Evolutionary conservation across 805 yeast genomes (phyloP).

Genomic region (Candida andamanensis): DNA sequence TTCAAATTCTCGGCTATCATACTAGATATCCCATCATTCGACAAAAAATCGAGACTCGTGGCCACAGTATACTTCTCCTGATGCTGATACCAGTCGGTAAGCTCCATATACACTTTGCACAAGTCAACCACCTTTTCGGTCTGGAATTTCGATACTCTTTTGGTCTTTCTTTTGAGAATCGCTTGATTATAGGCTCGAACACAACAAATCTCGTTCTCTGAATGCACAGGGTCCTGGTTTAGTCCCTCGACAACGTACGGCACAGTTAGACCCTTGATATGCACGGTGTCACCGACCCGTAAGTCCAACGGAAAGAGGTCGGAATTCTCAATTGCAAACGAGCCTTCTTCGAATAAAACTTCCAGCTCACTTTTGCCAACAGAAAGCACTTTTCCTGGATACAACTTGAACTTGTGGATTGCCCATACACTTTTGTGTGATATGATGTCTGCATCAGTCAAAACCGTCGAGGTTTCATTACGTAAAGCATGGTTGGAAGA

Average conservation of each 20-base stretch:
- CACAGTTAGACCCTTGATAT: constrained; percentile 21
- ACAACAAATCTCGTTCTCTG: constrained; percentile 38
- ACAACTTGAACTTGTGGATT: constrained; percentile 42
- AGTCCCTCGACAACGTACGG: constrained; percentile 46
- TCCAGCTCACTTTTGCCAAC: constrained; percentile 23
- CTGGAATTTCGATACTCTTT: constrained; percentile 9
- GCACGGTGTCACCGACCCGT: constrained; percentile 51
- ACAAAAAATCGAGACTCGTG: constrained; percentile 7
- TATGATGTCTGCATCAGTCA: constrained; percentile 6
- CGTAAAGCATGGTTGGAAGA: constrained; percentile 7
- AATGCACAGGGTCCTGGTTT: constrained; percentile 6
- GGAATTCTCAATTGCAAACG: constrained; percentile 26
- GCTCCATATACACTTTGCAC: constrained; percentile 34
- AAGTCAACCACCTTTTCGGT: constrained; percentile 21
- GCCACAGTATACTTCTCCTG: constrained; percentile 25
- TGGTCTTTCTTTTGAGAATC: constrained; percentile 12
- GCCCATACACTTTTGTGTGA: constrained; percentile 47
- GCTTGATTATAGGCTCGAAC: constrained; percentile 58
- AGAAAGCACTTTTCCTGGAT: constrained; percentile 42
- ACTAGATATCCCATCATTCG: neutral
- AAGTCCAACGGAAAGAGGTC: constrained; percentile 48
- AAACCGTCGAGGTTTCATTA: constrained; percentile 9
- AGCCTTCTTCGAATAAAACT: constrained; percentile 39
- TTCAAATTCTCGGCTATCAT: constrained; percentile 7
- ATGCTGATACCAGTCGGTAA: constrained; percentile 34